A percentile compares a stretch with the other conserved stretches of the same genome.
phyloP scores from a whole-genome alignment of 2,329 filamentous ascomycete species.

The Fusarium globosum region DNA sequence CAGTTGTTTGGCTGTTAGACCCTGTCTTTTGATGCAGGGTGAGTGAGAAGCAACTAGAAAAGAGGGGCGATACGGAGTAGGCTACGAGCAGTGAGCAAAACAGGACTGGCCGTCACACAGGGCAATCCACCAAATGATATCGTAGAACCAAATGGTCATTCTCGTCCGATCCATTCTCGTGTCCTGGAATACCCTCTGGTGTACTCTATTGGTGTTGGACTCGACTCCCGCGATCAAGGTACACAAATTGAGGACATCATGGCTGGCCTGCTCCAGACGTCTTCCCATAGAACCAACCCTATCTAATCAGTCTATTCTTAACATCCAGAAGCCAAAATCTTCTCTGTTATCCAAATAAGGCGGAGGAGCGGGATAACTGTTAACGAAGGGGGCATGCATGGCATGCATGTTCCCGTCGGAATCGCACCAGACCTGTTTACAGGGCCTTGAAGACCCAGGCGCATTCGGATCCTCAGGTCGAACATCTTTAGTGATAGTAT shows the following conservation, averaged over 20 bases:
- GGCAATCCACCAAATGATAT: neutral
- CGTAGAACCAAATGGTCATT: neutral
- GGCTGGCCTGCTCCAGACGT: neutral
- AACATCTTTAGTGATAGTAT: neutral
- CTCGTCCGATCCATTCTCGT: neutral
- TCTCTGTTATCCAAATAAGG: neutral
- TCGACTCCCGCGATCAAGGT: neutral
- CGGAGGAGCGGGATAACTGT: neutral
- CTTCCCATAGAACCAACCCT: neutral
- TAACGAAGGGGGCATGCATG: neutral
- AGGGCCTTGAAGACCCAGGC: neutral
- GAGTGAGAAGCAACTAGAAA: neutral
- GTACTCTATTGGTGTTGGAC: rapidly evolving
- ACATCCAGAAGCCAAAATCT: neutral
- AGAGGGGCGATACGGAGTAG: neutral
- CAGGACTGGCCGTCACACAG: neutral
- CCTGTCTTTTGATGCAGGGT: neutral
- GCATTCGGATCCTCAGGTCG: no score
- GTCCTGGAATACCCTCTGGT: neutral
- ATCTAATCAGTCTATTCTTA: neutral
- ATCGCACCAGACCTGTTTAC: neutral
- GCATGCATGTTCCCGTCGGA: neutral
- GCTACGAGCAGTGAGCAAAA: neutral
- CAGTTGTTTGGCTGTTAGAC: neutral
- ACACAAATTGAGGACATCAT: neutral